Evolutionary conservation across 805 yeast genomes (phyloP).

Genomic region (Candida krabiensis): DNA sequence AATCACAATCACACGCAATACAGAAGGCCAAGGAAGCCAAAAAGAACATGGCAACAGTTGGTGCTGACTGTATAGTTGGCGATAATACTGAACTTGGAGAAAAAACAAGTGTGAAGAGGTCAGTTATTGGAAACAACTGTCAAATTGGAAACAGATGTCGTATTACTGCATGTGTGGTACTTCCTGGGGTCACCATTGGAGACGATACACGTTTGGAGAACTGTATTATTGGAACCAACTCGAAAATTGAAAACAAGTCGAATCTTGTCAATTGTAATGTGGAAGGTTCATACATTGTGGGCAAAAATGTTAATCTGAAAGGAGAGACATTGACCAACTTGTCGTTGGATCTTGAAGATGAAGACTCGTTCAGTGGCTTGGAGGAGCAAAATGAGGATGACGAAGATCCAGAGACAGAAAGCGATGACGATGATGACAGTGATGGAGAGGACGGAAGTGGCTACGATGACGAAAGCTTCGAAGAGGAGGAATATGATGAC

Average conservation of each 20-base stretch:
- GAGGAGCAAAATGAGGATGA: slow-evolving; percentile 46
- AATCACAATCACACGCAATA: slow-evolving; percentile 5
- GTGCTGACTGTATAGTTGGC: slow-evolving; percentile 84
- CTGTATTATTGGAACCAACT: slow-evolving; percentile 77
- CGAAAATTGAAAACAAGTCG: slow-evolving; percentile 60
- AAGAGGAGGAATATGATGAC: slow-evolving; percentile 47
- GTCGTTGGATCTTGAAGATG: slow-evolving; percentile 32
- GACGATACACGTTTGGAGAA: slow-evolving; percentile 83
- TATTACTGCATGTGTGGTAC: slow-evolving; percentile 79
- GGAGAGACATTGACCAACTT: slow-evolving; percentile 40
- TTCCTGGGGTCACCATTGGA: slow-evolving; percentile 68
- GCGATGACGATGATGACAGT: slow-evolving; percentile 46
- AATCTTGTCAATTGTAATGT: slow-evolving; percentile 79
- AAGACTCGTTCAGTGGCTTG: slow-evolving; percentile 19
- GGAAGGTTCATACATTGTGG: slow-evolving; percentile 74
- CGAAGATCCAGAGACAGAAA: slow-evolving; percentile 23
- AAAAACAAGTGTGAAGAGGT: slow-evolving; percentile 79
- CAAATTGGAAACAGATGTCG: slow-evolving; percentile 82
- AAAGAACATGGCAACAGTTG: slow-evolving; percentile 69
- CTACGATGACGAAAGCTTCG: slow-evolving; percentile 62
- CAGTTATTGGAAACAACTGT: slow-evolving; percentile 76
- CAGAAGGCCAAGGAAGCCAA: slow-evolving; percentile 38
- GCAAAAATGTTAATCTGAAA: slow-evolving; percentile 47
- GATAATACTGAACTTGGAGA: slow-evolving; percentile 69
- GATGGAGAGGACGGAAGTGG: slow-evolving; percentile 47